Base-by-base conservation (phyloP, 768 basidiomycete species). In the Tricholoma sp. region DNA sequence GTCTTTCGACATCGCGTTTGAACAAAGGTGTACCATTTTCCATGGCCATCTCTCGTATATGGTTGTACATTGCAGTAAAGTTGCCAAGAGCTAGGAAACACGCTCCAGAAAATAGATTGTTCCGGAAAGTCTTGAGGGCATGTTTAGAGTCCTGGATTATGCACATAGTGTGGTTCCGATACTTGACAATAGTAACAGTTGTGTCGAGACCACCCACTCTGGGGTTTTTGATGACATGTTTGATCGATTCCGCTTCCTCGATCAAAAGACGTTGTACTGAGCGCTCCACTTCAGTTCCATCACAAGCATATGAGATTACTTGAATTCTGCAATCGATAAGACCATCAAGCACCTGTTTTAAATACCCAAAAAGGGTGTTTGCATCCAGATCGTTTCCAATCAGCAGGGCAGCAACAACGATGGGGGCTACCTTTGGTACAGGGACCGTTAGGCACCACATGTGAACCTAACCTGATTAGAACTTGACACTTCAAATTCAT, bases 211-310 rank as follows among this genome's bases (percentile, higher is more conserved):
- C 29, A 9, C 57, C 53, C 18, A 19, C 27, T 31, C 37, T 22
- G 4, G 14, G 8, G 12, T 32, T 11, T 16, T 34, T 61, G 16
- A 14, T 18, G 6, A 56, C 50, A 41, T 43, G 66, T 24, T 21
- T 58, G 2, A 4, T 18, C 24, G 3, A 50, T 49, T 37, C 58
- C n/a, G 54, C 11, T 14, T 14, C 14, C 47, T 58, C 32, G 1
- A 58, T 45, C 7, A 74, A 43, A 14, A 58, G n/a, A 1, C 60
- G 21, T 49, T 73, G 69, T 1, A 71, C 57, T 0, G 57, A 32
- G 8, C 71, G 68, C 56, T 77, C 74, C 1, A 63, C 57, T 53
- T 68, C 66, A 0, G 74, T 73, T 0, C 76, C 76, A 67, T 77
- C 73, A 50, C 63, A 67, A 3, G 70, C 64, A 37, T 70, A 71